Conservation (phyloP, 257 asterid species). For the Rehmannia glutinosa region DNA sequence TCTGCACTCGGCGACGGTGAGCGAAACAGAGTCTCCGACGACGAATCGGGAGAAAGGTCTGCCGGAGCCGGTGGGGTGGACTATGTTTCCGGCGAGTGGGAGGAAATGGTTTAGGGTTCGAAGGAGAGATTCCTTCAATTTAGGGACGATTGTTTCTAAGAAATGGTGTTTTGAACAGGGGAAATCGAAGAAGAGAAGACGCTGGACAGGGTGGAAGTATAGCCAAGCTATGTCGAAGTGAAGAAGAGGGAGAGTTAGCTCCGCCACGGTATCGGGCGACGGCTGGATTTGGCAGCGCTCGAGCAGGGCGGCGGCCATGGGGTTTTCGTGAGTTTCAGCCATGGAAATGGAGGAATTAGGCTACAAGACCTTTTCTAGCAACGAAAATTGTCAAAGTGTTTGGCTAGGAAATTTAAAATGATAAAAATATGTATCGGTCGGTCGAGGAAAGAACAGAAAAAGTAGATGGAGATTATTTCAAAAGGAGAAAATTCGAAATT, state of each 20-base stretch:
- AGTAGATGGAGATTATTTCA: no score
- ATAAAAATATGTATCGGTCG: no score
- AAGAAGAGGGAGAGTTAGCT: background rate
- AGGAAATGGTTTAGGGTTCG: conserved; percentile 14
- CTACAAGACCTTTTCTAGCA: no score
- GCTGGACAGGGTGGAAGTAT: background rate
- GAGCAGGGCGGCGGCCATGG: background rate
- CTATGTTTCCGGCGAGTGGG: conserved; percentile 19
- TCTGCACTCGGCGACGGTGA: conserved; percentile 10
- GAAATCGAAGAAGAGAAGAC: conserved; percentile 5
- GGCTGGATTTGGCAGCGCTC: background rate
- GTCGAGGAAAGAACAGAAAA: no score
- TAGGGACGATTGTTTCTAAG: conserved; percentile 3
- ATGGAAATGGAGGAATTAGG: no score
- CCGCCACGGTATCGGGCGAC: background rate
- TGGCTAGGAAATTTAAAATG: no score
- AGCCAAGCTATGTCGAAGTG: conserved; percentile 14
- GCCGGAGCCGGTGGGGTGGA: background rate
- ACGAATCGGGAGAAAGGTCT: background rate
- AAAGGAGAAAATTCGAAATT: no score
- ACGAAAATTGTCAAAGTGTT: no score
- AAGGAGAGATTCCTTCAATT: conserved; percentile 12
- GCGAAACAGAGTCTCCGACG: background rate
- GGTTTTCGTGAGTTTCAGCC: background rate
- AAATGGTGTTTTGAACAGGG: conserved; percentile 7